Evolutionary conservation across 1,284 basidiomycete genomes (phyloP).

Genomic region (Fistulina hepatica): DNA sequence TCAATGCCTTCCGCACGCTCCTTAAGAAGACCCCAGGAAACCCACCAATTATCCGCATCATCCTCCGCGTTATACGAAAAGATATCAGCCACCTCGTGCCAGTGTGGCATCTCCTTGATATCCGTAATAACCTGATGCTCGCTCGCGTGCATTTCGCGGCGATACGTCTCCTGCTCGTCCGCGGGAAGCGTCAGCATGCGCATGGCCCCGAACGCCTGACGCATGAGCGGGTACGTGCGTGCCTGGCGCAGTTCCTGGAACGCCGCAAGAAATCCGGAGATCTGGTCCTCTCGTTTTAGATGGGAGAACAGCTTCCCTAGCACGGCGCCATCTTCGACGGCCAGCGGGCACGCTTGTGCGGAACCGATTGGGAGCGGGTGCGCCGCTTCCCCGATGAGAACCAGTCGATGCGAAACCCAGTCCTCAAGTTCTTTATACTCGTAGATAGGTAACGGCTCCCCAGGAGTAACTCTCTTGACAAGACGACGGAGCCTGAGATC

Average conservation of each 20-base stretch:
- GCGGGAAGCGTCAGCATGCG: background rate
- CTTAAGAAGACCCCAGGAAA: slow-evolving; percentile 26
- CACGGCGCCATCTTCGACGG: slow-evolving; percentile 38
- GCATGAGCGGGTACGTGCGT: too few species aligned
- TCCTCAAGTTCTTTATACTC: slow-evolving; percentile 32
- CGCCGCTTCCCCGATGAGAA: slow-evolving; percentile 41
- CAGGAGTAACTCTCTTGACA: slow-evolving; percentile 24
- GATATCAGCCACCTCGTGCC: slow-evolving; percentile 30
- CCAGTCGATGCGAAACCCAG: slow-evolving; percentile 41
- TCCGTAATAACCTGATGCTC: slow-evolving; percentile 19
- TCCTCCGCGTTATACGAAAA: slow-evolving; percentile 36
- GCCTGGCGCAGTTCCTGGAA: slow-evolving; percentile 33
- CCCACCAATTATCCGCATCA: slow-evolving; percentile 33
- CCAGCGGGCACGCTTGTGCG: slow-evolving; percentile 25
- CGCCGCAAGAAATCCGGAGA: slow-evolving; percentile 32
- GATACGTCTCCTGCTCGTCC: slow-evolving; percentile 27
- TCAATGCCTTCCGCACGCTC: too few species aligned
- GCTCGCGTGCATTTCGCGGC: slow-evolving; percentile 32
- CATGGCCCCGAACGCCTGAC: too few species aligned
- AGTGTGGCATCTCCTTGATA: slow-evolving; percentile 23
- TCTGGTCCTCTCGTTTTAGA: slow-evolving; percentile 30
- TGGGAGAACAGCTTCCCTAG: slow-evolving; percentile 40
- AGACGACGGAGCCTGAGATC: slow-evolving; percentile 39
- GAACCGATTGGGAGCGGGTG: slow-evolving; percentile 38
- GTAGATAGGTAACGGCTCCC: slow-evolving; percentile 27